phyloP scores from a whole-genome alignment of 805 yeast species.

The Teunomyces tritomae region DNA sequence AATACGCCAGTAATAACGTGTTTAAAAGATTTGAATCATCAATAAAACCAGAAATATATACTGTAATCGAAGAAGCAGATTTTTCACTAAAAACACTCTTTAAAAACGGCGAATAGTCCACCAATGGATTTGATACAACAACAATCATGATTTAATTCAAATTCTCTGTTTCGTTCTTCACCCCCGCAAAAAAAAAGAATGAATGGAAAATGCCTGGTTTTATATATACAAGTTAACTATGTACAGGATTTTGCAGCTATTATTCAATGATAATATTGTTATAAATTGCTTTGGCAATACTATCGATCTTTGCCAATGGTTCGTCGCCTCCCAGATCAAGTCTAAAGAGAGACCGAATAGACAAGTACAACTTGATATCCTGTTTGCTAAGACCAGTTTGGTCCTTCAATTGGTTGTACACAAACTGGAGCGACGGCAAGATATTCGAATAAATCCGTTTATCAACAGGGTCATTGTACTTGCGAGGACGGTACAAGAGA shows the following conservation, averaged over 20 bases:
- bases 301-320: constrained; percentile 12
- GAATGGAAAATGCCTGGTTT: not conserved
- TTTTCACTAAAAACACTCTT: constrained; percentile 1
- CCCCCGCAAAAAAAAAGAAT: not conserved
- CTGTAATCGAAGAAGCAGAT: constrained; percentile 15
- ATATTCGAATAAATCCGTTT: constrained; percentile 17
- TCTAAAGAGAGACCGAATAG: constrained; percentile 17
- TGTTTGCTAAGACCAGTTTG: constrained; percentile 10
- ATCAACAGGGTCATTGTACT: constrained; percentile 18
- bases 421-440: constrained; percentile 20
- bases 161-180: too few species aligned
- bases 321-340: constrained; percentile 11
- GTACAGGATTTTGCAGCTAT: not conserved
- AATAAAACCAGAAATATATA: constrained; percentile 22
- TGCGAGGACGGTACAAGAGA: constrained; percentile 25
- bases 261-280: not conserved
- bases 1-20: constrained; percentile 25
- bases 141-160: not conserved
- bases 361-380: constrained; percentile 19
- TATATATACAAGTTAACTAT: not conserved
- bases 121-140: not conserved
- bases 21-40: constrained; percentile 23
- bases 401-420: constrained; percentile 19
- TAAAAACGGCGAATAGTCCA: constrained; percentile 12
- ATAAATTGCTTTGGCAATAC: constrained; percentile 12